Evolutionary conservation across 345 rosid species (phyloP).

Genomic region (Tarenaya hassleriana): DNA sequence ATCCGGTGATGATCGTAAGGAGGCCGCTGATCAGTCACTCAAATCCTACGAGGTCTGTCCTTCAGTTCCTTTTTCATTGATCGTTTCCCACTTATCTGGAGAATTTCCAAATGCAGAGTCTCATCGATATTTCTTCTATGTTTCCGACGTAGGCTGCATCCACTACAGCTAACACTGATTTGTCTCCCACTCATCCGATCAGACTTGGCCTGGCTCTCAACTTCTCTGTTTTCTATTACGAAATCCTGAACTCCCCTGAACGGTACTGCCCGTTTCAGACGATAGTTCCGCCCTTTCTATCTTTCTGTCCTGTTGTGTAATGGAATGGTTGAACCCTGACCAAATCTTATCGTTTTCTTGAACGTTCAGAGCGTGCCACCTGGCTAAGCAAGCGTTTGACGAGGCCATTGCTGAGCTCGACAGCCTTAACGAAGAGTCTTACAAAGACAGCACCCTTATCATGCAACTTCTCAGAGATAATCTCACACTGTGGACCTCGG

Average conservation of each 20-base stretch:
- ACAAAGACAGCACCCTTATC: slow-evolving; percentile 84
- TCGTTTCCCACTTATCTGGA: no score
- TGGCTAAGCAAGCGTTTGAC: slow-evolving; percentile 87
- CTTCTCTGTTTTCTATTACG: slow-evolving; percentile 84
- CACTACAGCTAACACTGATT: slow-evolving; percentile 43
- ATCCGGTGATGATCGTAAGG: slow-evolving; percentile 36
- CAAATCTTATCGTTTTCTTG: background rate
- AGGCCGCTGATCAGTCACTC: slow-evolving; percentile 41
- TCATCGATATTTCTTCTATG: background rate
- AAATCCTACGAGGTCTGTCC: slow-evolving; percentile 35
- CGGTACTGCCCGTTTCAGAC: slow-evolving; percentile 25
- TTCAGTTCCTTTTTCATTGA: background rate
- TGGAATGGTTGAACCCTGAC: background rate
- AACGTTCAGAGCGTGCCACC: slow-evolving; percentile 62
- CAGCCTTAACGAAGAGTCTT: slow-evolving; percentile 80
- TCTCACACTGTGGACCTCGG: slow-evolving; percentile 78
- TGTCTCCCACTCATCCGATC: slow-evolving; percentile 73
- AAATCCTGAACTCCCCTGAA: slow-evolving; percentile 78
- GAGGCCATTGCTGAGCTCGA: slow-evolving; percentile 81
- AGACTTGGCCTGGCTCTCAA: slow-evolving; percentile 80
- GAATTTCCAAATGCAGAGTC: background rate
- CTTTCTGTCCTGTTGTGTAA: slow-evolving; percentile 11
- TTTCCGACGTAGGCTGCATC: slow-evolving; percentile 27
- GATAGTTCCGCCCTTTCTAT: background rate
- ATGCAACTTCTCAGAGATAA: slow-evolving; percentile 93